Evolutionary conservation across 2,329 filamentous ascomycete genomes (phyloP), one percentile per base, ranked within the genome.

Genomic region (Epichloe sylvatica): DNA sequence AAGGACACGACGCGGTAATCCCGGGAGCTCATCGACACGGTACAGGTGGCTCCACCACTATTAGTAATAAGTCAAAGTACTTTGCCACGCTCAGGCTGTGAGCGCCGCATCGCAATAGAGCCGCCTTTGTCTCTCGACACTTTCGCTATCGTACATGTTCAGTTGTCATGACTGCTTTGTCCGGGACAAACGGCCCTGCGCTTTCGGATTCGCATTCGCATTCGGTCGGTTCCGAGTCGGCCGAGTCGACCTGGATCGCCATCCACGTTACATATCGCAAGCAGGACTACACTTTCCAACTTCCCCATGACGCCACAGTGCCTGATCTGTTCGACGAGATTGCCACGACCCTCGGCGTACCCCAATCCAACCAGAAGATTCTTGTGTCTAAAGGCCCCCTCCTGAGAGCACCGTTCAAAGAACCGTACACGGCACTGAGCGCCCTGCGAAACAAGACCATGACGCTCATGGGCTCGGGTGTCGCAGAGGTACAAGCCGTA

Each of bases 311-410:
- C 52, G 70, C 72, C 17, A 77, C 73, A 5, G 65, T 79, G 42
- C 57, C 66, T 49, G 80, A 84, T 57, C 75, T 87, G 37, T 81
- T 80, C 42, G 62, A 71, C 46, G 69, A 74, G 53, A 77, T 86
- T 56, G 70, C 76, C 50, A 62, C 67, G 41, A 62, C 66, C 3
- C 72, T 86, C 48, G 73, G 71, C 46, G 78, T 87, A 49, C 81
- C 83, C 0, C 52, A 67, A 36, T 62, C 70, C 9, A 80, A 86
- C 63, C 83, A 86, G 60, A 87, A 87, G 62, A 74, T 84, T 61
- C 72, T 86, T 55, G 73, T 79, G 13, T 73, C 81, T 40, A 84
- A 83, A 60, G 68, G 76, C 7, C 81, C 81, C 30, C 68, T 86
- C 2, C 71, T 84, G 25, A 83, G 80, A 55, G 69, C 73, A 0